These are phyloP conservation scores for Geranium incanum DNA, from an alignment of 441 rosid species.

Conservation along the genomic window DNA sequence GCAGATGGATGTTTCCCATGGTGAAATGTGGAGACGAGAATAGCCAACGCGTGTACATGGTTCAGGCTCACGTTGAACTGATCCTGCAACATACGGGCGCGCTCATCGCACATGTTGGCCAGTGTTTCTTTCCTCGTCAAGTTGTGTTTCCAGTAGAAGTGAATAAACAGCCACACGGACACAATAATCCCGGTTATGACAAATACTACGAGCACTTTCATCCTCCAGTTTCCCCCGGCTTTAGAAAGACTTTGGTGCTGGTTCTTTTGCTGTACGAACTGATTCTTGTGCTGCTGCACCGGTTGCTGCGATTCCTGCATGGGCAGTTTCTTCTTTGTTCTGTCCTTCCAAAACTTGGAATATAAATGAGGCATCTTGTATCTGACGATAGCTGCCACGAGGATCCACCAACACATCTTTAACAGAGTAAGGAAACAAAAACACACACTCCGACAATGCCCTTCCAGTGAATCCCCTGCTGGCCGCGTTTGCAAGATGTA, in stretches of 20 bases:
- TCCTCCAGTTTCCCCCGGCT: slow-evolving; percentile 74
- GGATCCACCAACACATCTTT: slow-evolving; percentile 48
- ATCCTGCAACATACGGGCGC: slow-evolving; percentile 96
- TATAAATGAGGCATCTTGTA: slow-evolving; percentile 30
- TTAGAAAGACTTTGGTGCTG: slow-evolving; percentile 45
- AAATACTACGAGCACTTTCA: slow-evolving; percentile 46
- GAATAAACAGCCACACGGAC: slow-evolving; percentile 66
- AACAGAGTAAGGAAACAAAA: slow-evolving; percentile 24
- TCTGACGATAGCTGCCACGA: slow-evolving; percentile 38
- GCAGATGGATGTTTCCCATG: slow-evolving; percentile 92
- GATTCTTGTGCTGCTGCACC: slow-evolving; percentile 25
- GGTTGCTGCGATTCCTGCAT: slow-evolving; percentile 29
- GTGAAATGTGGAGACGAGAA: slow-evolving; percentile 96
- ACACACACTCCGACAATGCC: slow-evolving; percentile 23
- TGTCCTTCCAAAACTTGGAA: slow-evolving; percentile 31
- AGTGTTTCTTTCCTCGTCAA: slow-evolving; percentile 62
- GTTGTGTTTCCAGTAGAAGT: slow-evolving; percentile 30
- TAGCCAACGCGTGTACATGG: slow-evolving; percentile 94
- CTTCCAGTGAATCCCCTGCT: slow-evolving; percentile 23
- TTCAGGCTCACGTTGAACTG: slow-evolving; percentile 98
- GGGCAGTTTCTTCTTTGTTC: slow-evolving; percentile 23
- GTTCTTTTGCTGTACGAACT: slow-evolving; percentile 44
- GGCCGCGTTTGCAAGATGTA: slow-evolving; percentile 26
- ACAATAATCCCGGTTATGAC: slow-evolving; percentile 44
- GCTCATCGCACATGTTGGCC: slow-evolving; percentile 88